Conservation (phyloP, 345 rosid species). For the Acer campestre region DNA sequence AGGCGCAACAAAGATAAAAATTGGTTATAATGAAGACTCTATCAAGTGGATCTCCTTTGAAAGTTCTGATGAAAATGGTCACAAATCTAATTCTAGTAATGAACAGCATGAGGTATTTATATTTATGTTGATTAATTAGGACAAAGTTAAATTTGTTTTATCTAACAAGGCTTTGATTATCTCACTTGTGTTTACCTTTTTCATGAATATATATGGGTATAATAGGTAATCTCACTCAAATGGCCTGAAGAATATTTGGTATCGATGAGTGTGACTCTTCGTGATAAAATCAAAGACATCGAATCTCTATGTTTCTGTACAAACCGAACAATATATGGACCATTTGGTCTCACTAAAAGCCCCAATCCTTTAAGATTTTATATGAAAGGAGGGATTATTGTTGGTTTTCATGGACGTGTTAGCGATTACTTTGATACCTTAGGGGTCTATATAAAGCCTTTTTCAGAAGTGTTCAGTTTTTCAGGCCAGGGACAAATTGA, state of each 20-base stretch:
- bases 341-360: not conserved
- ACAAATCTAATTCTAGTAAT: not conserved
- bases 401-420: not conserved
- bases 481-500: too few relatives aligned
- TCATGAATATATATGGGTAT: not conserved
- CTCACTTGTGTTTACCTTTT: too few relatives aligned
- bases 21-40: too few relatives aligned
- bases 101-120: not conserved
- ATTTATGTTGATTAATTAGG: too few relatives aligned
- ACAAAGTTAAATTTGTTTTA: too few relatives aligned
- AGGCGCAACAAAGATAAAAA: not conserved
- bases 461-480: not conserved
- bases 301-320: not conserved
- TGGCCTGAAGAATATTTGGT: not conserved
- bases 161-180: too few relatives aligned
- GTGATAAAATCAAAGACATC: not conserved
- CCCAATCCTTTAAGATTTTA: not conserved
- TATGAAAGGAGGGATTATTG: not conserved
- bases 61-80: not conserved
- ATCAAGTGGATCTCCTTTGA: not conserved
- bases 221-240: not conserved
- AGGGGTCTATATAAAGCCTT: not conserved
- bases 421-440: not conserved
- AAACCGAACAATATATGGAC: not conserved
- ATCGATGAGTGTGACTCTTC: not conserved